Base-by-base conservation (phyloP, 495 filamentous ascomycete species). In the Beverwykella pulmonaria region DNA sequence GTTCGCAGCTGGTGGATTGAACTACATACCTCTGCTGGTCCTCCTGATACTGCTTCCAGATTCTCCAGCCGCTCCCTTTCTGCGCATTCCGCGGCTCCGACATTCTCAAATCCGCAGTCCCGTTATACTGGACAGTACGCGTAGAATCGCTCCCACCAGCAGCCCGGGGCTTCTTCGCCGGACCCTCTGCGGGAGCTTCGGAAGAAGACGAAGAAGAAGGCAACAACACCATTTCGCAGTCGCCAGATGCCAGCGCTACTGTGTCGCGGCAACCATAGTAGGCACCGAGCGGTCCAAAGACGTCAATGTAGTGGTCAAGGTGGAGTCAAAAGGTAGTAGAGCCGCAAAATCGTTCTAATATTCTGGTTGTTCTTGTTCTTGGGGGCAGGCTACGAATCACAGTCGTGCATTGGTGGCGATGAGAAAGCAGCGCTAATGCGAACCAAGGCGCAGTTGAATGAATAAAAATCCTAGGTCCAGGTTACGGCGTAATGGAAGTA, bases 21-120 rank as follows among this genome's bases (percentile, higher is more conserved):
- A 23, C n/a, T 59, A 29, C 66, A 41, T 62, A 63, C 66, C 56
- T 53, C 30, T 64, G 25, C 41, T 71, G 58, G 6, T 47, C 54
- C 20, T 64, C 60, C 2, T 17, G 22, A 22, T 41, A 60, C 22
- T 57, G 49, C 62, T 67, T 70, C 36, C 63, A 57, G 5, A 12
- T 44, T 44, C 39, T 19, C 6, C n/a, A 1, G 10, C 1, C 1
- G 9, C 8, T 15, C 39, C 20, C n/a, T n/a, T n/a, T n/a, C n/a
- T n/a, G n/a, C n/a, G n/a, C n/a, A n/a, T n/a, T n/a, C n/a, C n/a
- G n/a, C n/a, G n/a, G n/a, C n/a, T 53, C 39, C 6, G 8, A 23
- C 26, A 4, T 22, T 15, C 22, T 36, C 14, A n/a, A 17, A 10
- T 48, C 17, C n/a, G 20, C 55, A 25, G 25, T 29, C 14, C 55